Base-by-base conservation (phyloP, 768 basidiomycete genomes). In the Leccinum uliginosum region DNA sequence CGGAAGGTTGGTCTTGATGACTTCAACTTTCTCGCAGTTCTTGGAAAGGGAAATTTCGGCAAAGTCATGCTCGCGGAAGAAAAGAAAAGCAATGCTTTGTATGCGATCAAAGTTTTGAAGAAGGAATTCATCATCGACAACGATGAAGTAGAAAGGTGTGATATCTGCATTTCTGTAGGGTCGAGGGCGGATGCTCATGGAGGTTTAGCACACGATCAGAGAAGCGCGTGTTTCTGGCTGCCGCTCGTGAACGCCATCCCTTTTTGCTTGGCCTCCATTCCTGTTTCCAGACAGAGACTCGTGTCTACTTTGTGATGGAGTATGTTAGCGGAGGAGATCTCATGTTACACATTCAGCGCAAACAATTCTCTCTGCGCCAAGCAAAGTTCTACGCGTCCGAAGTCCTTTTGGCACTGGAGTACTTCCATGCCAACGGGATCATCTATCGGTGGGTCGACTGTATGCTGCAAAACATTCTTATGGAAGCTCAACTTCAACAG, bases 81-180 rank as follows among this genome's bases (percentile, higher is more conserved):
- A 80, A 99, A 99, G 83, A 86, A 81, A 71, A 82, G 85, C 51
- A 91, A 84, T 64, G 84, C 82, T 51, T 74, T 98, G 55, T 98
- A 90, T 69, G 97, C 97, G n/a, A 98, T 99, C 79, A 99, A 99
- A 75, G 97, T 99, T n/a, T 71, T 99, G 71, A 99, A 99, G 82
- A 99, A 99, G 71, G 97, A 98, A 75, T 98, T 99, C 69, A 98
- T 99, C 71, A 98, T 99, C 65, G 97, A 99, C 71, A 98, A 99
- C 59, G 97, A 99, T 73, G 97, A 98, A 78, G 94, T 99, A 3
- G 97, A 98, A 75, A 97, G 94, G 96, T 96, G 63, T 55, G 80
- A 57, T 50, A 38, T 11, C 30, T 17, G 54, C 45, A 12, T 23
- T 23, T 29, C 40, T 30, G 55, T 35, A 50, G 51, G 14, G 50